phyloP scores from a whole-genome alignment of 495 filamentous ascomycete genomes.

The Aspergillus homomorphus region DNA sequence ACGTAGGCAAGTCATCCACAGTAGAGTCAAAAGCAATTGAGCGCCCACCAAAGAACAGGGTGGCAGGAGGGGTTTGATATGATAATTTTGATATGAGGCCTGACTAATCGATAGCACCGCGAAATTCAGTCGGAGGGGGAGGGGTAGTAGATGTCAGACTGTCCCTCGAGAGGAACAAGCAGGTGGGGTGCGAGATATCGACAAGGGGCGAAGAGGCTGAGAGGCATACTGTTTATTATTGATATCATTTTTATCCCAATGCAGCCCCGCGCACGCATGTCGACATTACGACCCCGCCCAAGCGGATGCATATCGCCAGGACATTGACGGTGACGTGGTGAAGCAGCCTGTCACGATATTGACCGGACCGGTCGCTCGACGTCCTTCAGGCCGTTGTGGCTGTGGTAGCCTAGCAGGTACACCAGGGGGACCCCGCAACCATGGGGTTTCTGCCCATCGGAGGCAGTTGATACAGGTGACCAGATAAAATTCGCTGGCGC shows the following conservation, averaged over 20 bases:
- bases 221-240: constrained; percentile 11
- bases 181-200: constrained; percentile 19
- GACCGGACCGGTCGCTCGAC: constrained; percentile 24
- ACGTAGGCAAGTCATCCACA: constrained; percentile 3
- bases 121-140: constrained; percentile 13
- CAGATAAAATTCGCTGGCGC: constrained; percentile 15
- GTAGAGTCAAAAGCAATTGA: constrained; percentile 8
- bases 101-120: constrained; percentile 16
- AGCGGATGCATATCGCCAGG: constrained; percentile 19
- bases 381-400: constrained; percentile 20
- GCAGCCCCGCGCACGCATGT: constrained; percentile 25
- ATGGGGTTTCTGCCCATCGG: constrained; percentile 11
- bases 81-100: constrained; percentile 4
- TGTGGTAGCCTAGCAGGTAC: constrained; percentile 25
- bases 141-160: constrained; percentile 19
- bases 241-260: constrained; percentile 23
- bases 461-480: constrained; percentile 16
- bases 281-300: constrained; percentile 22
- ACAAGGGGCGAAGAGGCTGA: constrained; percentile 19
- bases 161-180: constrained; percentile 13
- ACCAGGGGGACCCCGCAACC: constrained; percentile 14
- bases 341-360: constrained; percentile 25
- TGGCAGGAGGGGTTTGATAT: constrained; percentile 3
- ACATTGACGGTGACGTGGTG: constrained; percentile 26
- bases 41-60: constrained; percentile 1